phyloP scores from a whole-genome alignment of 331 rosid species.

The Stylosanthes scabra region DNA sequence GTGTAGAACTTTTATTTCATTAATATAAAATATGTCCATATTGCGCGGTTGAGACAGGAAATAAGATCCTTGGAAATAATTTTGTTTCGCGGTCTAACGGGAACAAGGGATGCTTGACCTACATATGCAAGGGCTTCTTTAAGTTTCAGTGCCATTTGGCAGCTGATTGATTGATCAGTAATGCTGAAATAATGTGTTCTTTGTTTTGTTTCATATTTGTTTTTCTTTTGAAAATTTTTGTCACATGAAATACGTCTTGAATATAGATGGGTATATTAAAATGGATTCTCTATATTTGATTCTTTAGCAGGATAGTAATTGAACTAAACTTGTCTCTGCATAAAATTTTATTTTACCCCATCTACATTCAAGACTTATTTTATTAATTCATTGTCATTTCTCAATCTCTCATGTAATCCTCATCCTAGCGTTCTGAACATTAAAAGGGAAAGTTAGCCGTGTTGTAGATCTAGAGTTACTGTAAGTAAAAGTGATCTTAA shows the following conservation, averaged over 20 bases:
- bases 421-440: background rate
- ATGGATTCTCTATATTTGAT: conserved; percentile 6
- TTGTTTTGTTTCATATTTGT: background rate
- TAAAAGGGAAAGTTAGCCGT: conserved; percentile 12
- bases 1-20: conserved; percentile 11
- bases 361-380: background rate
- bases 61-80: conserved; percentile 1
- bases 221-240: conserved; percentile 13
- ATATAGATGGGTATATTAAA: background rate
- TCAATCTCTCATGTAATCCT: background rate
- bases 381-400: background rate
- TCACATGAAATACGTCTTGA: background rate
- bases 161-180: background rate
- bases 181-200: conserved; percentile 12
- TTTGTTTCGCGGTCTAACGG: background rate
- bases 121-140: background rate
- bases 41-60: background rate
- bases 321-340: background rate
- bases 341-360: background rate
- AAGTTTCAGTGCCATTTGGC: background rate
- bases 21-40: conserved; percentile 16
- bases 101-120: conserved; percentile 1
- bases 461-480: background rate
- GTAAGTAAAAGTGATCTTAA: conserved; percentile 3
- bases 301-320: background rate